phyloP scores from a whole-genome alignment of 805 yeast species.

The Candida vartiovaarae region DNA sequence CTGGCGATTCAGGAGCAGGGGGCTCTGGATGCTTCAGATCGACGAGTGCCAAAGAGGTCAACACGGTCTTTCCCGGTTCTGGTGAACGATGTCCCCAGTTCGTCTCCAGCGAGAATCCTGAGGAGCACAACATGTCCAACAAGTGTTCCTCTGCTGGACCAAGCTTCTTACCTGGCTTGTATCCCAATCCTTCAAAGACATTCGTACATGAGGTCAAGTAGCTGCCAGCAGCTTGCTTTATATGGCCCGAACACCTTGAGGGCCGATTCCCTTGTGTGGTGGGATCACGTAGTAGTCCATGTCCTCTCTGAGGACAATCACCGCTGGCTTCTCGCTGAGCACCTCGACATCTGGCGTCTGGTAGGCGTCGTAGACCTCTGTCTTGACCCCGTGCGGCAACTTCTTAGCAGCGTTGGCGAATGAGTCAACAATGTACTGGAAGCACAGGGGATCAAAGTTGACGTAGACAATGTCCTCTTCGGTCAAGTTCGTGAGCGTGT shows the following conservation, averaged over 20 bases:
- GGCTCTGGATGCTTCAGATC: constrained; percentile 37
- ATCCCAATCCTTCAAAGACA: constrained; percentile 79
- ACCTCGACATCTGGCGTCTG: constrained; percentile 52
- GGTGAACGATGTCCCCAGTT: constrained; percentile 86
- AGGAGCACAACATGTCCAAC: constrained; percentile 87
- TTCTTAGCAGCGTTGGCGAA: constrained; percentile 67
- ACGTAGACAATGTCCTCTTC: constrained; percentile 77
- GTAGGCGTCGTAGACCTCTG: constrained; percentile 29
- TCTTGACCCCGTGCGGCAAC: constrained; percentile 34
- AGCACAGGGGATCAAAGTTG: constrained; percentile 81
- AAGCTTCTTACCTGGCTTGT: constrained; percentile 42
- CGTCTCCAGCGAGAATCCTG: constrained; percentile 66
- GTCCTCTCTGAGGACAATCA: constrained; percentile 89
- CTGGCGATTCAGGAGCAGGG: constrained; percentile 25
- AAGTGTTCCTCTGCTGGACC: constrained; percentile 94
- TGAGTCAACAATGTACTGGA: constrained; percentile 69
- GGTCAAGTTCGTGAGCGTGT: constrained; percentile 69
- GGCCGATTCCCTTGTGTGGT: constrained; percentile 47
- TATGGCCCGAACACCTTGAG: constrained; percentile 56
- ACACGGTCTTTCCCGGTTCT: constrained; percentile 83
- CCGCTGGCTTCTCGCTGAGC: constrained; percentile 75
- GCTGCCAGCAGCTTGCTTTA: constrained; percentile 72
- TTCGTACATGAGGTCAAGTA: constrained; percentile 46
- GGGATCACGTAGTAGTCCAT: constrained; percentile 90
- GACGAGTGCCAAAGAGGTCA: constrained; percentile 73